Evolutionary conservation across 2,329 filamentous ascomycete genomes (phyloP).

Genomic region (Ceratocystis papillata): DNA sequence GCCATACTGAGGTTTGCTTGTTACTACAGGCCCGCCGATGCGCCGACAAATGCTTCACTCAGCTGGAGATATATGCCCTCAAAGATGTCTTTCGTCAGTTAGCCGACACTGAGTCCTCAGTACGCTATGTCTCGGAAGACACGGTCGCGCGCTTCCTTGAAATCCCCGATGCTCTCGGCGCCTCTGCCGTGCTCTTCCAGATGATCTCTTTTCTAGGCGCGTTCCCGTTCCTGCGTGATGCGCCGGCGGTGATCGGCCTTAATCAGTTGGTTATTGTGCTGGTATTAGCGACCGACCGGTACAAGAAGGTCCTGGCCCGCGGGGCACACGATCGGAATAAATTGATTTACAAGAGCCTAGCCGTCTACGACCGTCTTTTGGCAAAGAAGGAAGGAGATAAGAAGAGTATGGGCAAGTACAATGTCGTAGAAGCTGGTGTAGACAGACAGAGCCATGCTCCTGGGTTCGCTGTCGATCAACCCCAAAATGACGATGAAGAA

Average conservation of each 20-base stretch:
- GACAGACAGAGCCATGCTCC: constrained; percentile 25
- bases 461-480: constrained; percentile 40
- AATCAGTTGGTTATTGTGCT: constrained; percentile 62
- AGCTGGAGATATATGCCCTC: constrained; percentile 62
- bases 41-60: constrained; percentile 58
- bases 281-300: constrained; percentile 60
- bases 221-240: constrained; percentile 61
- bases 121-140: constrained; percentile 58
- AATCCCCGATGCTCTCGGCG: constrained; percentile 57
- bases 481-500: constrained; percentile 35
- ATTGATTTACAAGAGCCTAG: constrained; percentile 59
- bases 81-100: constrained; percentile 62
- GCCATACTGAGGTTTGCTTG: background rate
- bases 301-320: constrained; percentile 50
- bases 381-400: constrained; percentile 25
- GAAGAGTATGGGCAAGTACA: constrained; percentile 16
- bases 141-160: constrained; percentile 62
- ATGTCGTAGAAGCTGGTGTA: constrained; percentile 13
- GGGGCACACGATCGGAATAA: constrained; percentile 49
- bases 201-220: constrained; percentile 61
- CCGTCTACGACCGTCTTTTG: constrained; percentile 51
- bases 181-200: constrained; percentile 58
- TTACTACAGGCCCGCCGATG: constrained; percentile 47
- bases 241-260: constrained; percentile 57
- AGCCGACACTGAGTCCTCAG: constrained; percentile 50